Percentiles rank a stretch among this genome's conserved stretches.
phyloP scores from a whole-genome alignment of 805 yeast species.

The Candida germanica region DNA sequence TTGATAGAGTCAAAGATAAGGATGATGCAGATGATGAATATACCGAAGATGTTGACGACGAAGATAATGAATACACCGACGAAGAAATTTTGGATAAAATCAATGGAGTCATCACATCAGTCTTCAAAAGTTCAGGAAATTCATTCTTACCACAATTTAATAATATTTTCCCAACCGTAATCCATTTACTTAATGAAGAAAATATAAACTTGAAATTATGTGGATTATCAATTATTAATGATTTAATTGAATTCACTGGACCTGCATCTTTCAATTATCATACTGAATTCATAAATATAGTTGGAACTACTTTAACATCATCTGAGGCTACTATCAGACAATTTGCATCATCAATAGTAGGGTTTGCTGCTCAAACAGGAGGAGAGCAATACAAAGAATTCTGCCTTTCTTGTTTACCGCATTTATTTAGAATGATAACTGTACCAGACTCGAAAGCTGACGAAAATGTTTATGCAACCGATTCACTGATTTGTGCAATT shows the following conservation, averaged over 20 bases:
- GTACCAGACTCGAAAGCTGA: constrained; percentile 84
- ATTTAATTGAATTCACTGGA: constrained; percentile 78
- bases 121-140: constrained; percentile 61
- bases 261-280: constrained; percentile 60
- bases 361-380: constrained; percentile 82
- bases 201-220: constrained; percentile 68
- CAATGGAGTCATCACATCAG: constrained; percentile 66
- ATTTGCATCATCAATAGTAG: constrained; percentile 80
- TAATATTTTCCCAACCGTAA: constrained; percentile 57
- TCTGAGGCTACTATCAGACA: constrained; percentile 77
- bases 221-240: constrained; percentile 78
- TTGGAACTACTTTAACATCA: constrained; percentile 65
- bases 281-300: constrained; percentile 58
- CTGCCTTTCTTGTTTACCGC: constrained; percentile 67
- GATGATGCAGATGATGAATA: constrained; percentile 76
- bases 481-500: constrained; percentile 76
- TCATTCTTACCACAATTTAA: constrained; percentile 66
- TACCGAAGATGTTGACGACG: constrained; percentile 80
- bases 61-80: constrained; percentile 83
- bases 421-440: constrained; percentile 67
- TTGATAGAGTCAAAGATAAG: constrained; percentile 67
- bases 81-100: constrained; percentile 88
- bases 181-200: constrained; percentile 60
- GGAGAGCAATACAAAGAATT: constrained; percentile 59
- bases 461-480: constrained; percentile 83